Evolutionary conservation across 2,329 filamentous ascomycete species (phyloP), one percentile per base, ranked within the genome.

Genomic region (Rutstroemia sp.): DNA sequence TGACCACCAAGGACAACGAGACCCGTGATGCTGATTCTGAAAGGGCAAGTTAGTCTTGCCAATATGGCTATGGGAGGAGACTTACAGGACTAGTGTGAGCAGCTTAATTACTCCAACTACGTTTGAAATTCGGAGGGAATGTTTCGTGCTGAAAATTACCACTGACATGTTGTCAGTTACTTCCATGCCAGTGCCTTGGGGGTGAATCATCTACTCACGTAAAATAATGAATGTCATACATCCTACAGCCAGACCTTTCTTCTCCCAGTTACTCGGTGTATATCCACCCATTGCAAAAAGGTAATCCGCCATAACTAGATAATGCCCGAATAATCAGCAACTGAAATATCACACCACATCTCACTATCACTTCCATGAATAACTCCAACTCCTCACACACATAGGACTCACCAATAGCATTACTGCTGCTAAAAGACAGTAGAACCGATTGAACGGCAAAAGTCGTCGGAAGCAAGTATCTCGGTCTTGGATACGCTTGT

Each of bases 181-280:
- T 42, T 3, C n/a, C n/a, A n/a, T n/a, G n/a, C n/a, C n/a, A n/a
- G n/a, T n/a, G n/a, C n/a, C n/a, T n/a, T n/a, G n/a, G n/a, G n/a
- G n/a, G n/a, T 2, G 18, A 16, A 30, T 1, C 7, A 23, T 23
- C 46, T 10, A 72, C 77, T 60, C 63, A 81, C 81, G 73, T 1
- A 85, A 59, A 0, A 79, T 63, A 14, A 73, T 72, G 62, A 59
- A 54, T 4, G 61, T 65, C 21, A 63, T 62, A 25, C 64, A 61
- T 1, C 80, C 83, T 23, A 87, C 71, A 0, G 85, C 85, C 2
- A 87, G 79, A 1, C 84, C 86, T 65, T 87, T 87, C 52, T 80
- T 67, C 63, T 87, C 74, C 86, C 85, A 88, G n/a, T 74, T 71
- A 0, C 77, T 77, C 0, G 81, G 78, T 0, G 68, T 70, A 0